Evolutionary conservation across 2,329 filamentous ascomycete species (phyloP).

Genomic region (Helotiales sp.): DNA sequence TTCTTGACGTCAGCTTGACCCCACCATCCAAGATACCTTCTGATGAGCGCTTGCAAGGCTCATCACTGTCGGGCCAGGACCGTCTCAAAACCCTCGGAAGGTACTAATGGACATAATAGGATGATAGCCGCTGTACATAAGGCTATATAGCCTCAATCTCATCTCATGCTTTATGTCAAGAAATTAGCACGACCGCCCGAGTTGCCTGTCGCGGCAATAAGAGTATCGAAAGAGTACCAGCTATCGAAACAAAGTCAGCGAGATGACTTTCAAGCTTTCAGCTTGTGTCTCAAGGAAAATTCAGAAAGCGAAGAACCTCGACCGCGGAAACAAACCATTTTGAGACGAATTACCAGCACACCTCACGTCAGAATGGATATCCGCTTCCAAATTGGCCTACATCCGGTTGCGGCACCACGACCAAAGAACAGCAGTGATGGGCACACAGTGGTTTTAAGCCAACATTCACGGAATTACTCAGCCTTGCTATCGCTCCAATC

Average conservation of each 20-base stretch:
- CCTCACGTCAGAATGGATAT: slow-evolving; percentile 5
- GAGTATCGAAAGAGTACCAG: slow-evolving; percentile 4
- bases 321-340: slow-evolving; percentile 5
- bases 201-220: neutral
- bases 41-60: neutral
- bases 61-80: neutral
- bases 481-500: slow-evolving; percentile 7
- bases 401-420: slow-evolving; percentile 1
- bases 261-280: slow-evolving; percentile 4
- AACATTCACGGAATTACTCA: slow-evolving; percentile 13
- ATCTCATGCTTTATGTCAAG: slow-evolving; percentile 12
- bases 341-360: neutral
- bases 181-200: neutral
- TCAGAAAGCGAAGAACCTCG: neutral
- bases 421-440: neutral
- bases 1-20: neutral
- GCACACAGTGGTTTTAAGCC: slow-evolving; percentile 6
- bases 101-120: neutral
- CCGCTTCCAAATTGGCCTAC: neutral
- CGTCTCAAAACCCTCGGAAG: slow-evolving; percentile 2
- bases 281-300: neutral
- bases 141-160: slow-evolving; percentile 5
- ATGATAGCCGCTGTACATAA: neutral
- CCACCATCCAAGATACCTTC: neutral
- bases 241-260: slow-evolving; percentile 1